Base-by-base conservation (phyloP, 2,329 filamentous ascomycete species). In the Aquanectria penicillioides region DNA sequence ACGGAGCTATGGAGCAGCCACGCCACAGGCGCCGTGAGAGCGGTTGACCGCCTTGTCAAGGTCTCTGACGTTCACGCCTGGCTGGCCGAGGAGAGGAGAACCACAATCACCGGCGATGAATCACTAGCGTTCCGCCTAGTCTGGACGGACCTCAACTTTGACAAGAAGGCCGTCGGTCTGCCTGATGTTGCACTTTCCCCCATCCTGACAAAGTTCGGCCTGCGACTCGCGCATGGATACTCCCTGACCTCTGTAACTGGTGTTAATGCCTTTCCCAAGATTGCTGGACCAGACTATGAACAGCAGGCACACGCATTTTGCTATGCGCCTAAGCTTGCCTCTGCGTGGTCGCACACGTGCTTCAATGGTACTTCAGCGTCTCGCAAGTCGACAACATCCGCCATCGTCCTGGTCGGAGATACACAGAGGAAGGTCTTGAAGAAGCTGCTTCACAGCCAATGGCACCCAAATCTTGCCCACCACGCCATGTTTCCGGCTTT, bases 241-340 rank as follows among this genome's bases (percentile, higher is more conserved):
- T 71, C 73, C 11, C 67, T 69, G 12, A 75, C 71, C 38, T 73
- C 69, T 54, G 65, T 76, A 34, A 73, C 74, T 3, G 76, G 75
- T 7, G 67, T 76, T 6, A 67, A 71, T 11, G 66, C 67, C 1
- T 65, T 77, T 34, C 64, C 67, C 0, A 38, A 47, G 9, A 33
- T 52, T 2, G 33, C 44, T 2, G 46, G 23, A 5, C 38, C 59
- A 2, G 44, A 61, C 3, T 26, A 28, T 2, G 48, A 64, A 5
- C 50, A 60, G 6, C 67, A 66, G 11, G 59, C 73, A 4, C 75
- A 72, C 49, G 68, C 72, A 3, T 72, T 77, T 54, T 72, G 71
- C 51, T 77, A 77, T 38, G 70, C 73, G 15, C 77, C 77, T 3
- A 79, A 79, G 48, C 61, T 78, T 20, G 76, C 74, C 6, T 68